phyloP scores from a whole-genome alignment of 148 eudicot species.

The Tetragonia tetragonoides region DNA sequence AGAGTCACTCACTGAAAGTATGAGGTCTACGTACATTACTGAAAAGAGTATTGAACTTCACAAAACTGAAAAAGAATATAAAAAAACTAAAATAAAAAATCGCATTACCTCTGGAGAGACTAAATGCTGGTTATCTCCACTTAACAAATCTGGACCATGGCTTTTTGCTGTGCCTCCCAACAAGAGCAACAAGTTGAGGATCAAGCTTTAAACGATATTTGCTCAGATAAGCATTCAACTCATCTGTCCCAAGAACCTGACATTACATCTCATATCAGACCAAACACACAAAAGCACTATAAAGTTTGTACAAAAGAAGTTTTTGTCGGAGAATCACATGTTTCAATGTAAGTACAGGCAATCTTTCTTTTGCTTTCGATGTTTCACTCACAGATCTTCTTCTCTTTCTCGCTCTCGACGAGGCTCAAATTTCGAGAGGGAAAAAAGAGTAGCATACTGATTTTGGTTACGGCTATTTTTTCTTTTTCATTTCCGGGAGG shows the following conservation, averaged over 20 bases:
- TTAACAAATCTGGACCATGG: slow-evolving; percentile 95
- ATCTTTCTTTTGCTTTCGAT: too few relatives aligned
- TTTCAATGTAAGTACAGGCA: background rate
- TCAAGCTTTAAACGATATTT: slow-evolving; percentile 70
- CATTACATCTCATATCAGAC: slow-evolving; percentile 25
- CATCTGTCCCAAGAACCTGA: slow-evolving; percentile 88
- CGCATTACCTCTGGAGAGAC: slow-evolving; percentile 83
- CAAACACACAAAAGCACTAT: background rate
- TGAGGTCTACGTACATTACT: background rate
- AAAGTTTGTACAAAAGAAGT: background rate
- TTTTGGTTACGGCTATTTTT: background rate
- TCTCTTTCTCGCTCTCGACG: too few relatives aligned
- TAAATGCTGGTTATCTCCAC: slow-evolving; percentile 90
- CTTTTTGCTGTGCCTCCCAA: slow-evolving; percentile 93
- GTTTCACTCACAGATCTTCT: too few relatives aligned
- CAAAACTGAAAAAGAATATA: background rate
- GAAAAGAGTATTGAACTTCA: background rate
- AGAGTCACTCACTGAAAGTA: background rate
- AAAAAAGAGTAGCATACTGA: too few relatives aligned
- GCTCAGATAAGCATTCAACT: slow-evolving; percentile 66
- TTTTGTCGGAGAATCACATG: background rate
- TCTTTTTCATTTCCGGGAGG: background rate
- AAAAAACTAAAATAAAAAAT: background rate
- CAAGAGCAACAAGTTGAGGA: slow-evolving; percentile 81
- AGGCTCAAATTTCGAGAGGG: too few relatives aligned